Base-by-base conservation (phyloP, 2,329 filamentous ascomycete species). In the Clonostachys rosea region DNA sequence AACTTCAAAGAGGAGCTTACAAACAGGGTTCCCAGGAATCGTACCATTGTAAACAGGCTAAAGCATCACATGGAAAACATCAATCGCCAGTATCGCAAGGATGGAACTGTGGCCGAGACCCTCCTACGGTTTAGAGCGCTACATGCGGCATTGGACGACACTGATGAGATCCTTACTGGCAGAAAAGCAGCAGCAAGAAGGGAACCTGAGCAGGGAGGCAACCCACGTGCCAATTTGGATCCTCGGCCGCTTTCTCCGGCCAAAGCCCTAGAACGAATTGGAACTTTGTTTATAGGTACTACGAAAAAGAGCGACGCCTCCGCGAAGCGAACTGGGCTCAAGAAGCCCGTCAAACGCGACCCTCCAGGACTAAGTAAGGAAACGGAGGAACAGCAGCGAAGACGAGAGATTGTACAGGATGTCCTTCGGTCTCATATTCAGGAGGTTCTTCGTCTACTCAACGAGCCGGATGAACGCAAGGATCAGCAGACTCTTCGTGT, bases 361-460 rank as follows among this genome's bases (percentile, higher is more conserved):
- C 16, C 37, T 5, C 45, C 45, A 5, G 48, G 12, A 41, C 49
- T 6, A 34, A 43, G 6, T 7, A 24, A 12, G 8, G 56, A 56
- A 33, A 53, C 52, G 5, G 51, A 47, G 4, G 47, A 43, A 17
- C 56, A 63, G 8, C 51, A 49, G 4, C 47, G 49, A 2, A 61
- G 67, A 20, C 59, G 63, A 3, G 60, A 65, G 42, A 57, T 68
- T 12, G 71, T 78, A 1, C 64, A 66, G 30, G 62, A 73, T 41
- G 73, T 78, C 5, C 52, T 79, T 9, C 68, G 75, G 8, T 68
- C 69, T 39, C 75, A 79, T 46, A 62, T 78, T 33, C 75, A 79
- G 52, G 69, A 71, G 47, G 66, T 78, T 0, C 54, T 78, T 3
- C 59, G 59, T 12, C 63, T 75, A 33, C 67, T 78, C 45, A 78